Percentiles rank a stretch among this genome's conserved stretches.
These are phyloP conservation scores for Hypholoma sublateritium DNA, from an alignment of 768 basidiomycete genomes.

Conservation along the genomic window DNA sequence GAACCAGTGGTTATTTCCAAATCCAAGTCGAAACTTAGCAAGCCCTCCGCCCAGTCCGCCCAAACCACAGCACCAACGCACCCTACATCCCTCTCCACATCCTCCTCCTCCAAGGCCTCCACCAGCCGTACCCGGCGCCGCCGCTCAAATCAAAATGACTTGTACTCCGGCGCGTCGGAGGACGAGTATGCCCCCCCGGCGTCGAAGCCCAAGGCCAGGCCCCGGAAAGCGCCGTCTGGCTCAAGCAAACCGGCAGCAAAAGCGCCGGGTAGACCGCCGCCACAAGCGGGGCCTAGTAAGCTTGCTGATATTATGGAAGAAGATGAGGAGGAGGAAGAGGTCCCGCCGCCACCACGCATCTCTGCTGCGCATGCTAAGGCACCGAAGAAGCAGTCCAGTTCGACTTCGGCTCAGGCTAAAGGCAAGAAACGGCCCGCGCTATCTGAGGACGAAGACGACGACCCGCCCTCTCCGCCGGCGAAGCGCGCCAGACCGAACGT, in stretches of 20 bases:
- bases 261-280: neutral
- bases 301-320: slow-evolving; percentile 19
- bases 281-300: slow-evolving; percentile 1
- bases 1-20: neutral
- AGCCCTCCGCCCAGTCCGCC: too few species aligned
- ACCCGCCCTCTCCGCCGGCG: too few species aligned
- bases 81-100: neutral
- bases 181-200: slow-evolving; percentile 17
- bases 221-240: neutral
- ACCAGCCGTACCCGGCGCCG: neutral
- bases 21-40: neutral
- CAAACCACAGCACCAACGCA: neutral
- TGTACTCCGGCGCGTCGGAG: slow-evolving; percentile 16
- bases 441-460: too few species aligned
- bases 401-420: too few species aligned
- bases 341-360: too few species aligned
- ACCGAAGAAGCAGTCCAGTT: too few species aligned
- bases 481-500: too few species aligned
- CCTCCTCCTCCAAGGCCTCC: neutral
- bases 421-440: too few species aligned
- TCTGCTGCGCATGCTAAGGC: too few species aligned
- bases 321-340: slow-evolving; percentile 18
- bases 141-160: slow-evolving; percentile 7
- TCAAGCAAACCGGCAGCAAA: neutral
- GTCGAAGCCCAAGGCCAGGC: neutral